These are phyloP conservation scores for Saccharomycopsis sp. DNA, from an alignment of 805 yeast genomes.

Conservation along the genomic window DNA sequence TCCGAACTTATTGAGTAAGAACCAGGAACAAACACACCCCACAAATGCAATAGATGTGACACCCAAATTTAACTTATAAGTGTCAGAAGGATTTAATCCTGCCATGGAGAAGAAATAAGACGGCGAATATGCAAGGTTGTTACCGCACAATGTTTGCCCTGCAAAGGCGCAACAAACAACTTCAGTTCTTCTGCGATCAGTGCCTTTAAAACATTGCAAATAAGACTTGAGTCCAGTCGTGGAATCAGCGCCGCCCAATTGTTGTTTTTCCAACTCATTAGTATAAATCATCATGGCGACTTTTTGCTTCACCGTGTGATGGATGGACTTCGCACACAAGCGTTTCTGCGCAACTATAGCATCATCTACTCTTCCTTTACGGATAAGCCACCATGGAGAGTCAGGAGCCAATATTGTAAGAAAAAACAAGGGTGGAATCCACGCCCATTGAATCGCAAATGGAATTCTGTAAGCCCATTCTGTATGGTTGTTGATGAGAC, in stretches of 20 bases:
- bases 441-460: constrained; percentile 52
- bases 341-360: constrained; percentile 35
- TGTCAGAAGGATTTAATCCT: constrained; percentile 35
- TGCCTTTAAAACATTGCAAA: constrained; percentile 41
- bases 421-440: constrained; percentile 42
- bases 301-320: constrained; percentile 33
- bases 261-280: constrained; percentile 27
- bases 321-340: constrained; percentile 29
- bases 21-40: constrained; percentile 38
- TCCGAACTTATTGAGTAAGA: constrained; percentile 33
- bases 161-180: constrained; percentile 37
- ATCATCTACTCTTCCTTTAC: constrained; percentile 32
- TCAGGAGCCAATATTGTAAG: constrained; percentile 43
- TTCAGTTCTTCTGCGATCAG: constrained; percentile 42
- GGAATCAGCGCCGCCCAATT: constrained; percentile 29
- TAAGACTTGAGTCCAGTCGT: too few relatives aligned
- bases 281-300: constrained; percentile 39
- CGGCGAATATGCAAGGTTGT: constrained; percentile 38
- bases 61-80: constrained; percentile 38
- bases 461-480: constrained; percentile 49
- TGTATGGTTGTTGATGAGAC: too few relatives aligned
- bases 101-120: constrained; percentile 45
- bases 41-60: constrained; percentile 36
- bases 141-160: constrained; percentile 37
- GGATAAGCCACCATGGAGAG: constrained; percentile 49